Evolutionary conservation across 257 asterid genomes (phyloP).

Genomic region (Fraxinus pennsylvanica): DNA sequence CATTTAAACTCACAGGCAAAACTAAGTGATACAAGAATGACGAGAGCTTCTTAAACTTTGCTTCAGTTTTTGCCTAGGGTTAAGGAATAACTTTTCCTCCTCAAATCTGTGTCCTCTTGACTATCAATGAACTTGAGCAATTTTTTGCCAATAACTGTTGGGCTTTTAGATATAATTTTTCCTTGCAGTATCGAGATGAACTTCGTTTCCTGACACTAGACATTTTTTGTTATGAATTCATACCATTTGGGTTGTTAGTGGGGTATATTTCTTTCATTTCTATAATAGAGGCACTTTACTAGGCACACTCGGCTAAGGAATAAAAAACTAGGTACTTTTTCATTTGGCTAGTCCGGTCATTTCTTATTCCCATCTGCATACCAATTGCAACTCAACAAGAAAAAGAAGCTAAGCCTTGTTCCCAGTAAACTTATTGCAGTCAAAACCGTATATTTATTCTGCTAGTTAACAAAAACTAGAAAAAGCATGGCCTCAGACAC

Average conservation of each 20-base stretch:
- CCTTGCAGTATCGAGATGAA: background rate
- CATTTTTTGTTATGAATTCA: background rate
- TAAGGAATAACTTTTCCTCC: background rate
- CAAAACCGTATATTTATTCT: constrained; percentile 7
- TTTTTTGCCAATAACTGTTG: background rate
- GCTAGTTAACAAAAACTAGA: background rate
- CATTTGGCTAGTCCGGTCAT: background rate
- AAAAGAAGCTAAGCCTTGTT: background rate
- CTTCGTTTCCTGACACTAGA: background rate
- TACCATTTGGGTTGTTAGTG: background rate
- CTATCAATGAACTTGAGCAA: background rate
- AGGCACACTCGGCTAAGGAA: background rate
- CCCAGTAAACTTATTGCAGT: background rate
- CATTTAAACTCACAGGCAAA: background rate
- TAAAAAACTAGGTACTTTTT: background rate
- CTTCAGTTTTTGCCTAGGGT: background rate
- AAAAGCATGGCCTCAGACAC: background rate
- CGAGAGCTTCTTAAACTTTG: background rate
- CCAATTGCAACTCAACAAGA: background rate
- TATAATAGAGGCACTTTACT: background rate
- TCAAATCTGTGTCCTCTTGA: background rate
- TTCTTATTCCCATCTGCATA: background rate
- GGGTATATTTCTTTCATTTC: background rate
- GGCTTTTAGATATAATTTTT: background rate
- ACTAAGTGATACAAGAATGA: background rate